Evolutionary conservation across 177 flowering plant species (phyloP).

Genomic region (Vitis hybrid): DNA sequence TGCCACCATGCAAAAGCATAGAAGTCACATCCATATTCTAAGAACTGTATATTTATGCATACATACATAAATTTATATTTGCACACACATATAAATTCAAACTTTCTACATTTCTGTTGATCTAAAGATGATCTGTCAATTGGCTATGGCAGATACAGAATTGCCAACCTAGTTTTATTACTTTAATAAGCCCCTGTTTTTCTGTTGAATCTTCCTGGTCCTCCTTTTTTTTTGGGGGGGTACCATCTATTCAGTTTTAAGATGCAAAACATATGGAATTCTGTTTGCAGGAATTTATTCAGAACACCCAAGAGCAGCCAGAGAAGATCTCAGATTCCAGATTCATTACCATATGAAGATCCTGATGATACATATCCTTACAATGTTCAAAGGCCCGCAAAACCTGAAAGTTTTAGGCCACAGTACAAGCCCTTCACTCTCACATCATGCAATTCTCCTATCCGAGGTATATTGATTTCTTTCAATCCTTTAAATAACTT

Average conservation of each 20-base stretch:
- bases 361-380: constrained; percentile 19
- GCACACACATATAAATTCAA: too few relatives aligned
- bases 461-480: constrained; percentile 32
- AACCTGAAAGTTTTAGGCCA: constrained; percentile 10
- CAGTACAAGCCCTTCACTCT: constrained; percentile 17
- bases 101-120: neutral
- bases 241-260: neutral
- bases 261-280: neutral
- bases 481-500: neutral
- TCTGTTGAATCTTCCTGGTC: neutral
- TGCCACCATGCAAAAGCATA: too few relatives aligned
- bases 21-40: too few relatives aligned
- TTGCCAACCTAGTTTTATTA: neutral
- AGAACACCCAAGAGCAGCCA: constrained; percentile 19
- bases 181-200: neutral
- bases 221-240: neutral
- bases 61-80: too few relatives aligned
- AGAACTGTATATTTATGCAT: too few relatives aligned
- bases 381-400: constrained; percentile 18
- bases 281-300: constrained; percentile 32
- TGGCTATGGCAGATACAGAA: neutral
- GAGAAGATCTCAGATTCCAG: constrained; percentile 23
- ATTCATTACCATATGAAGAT: constrained; percentile 22
- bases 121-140: neutral
- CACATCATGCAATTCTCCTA: constrained; percentile 34